A percentile compares a stretch with the other conserved stretches of the same genome.
Conservation (phyloP, 2,329 filamentous ascomycete genomes). For the Cladosporium sp. region DNA sequence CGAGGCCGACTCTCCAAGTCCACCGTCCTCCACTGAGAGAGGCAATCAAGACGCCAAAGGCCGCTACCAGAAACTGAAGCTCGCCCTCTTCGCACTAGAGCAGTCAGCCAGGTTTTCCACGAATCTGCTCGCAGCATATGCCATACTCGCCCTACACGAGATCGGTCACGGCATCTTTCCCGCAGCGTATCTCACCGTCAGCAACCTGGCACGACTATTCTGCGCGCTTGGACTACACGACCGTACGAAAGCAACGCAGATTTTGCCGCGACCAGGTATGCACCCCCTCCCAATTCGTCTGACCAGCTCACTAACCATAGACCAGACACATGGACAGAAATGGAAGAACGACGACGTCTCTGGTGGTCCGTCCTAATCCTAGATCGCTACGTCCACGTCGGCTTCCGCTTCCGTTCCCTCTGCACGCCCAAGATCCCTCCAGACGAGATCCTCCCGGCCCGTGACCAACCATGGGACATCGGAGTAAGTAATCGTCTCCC, state of each 20-base stretch:
- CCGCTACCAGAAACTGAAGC: constrained; percentile 22
- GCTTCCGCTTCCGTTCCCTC: constrained; percentile 26
- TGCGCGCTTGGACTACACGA: constrained; percentile 26
- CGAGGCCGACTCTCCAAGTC: neutral
- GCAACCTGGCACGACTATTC: constrained; percentile 20
- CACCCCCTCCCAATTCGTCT: neutral
- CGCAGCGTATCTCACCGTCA: constrained; percentile 25
- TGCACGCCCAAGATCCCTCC: constrained; percentile 21
- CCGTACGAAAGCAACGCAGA: constrained; percentile 27
- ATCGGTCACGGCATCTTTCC: constrained; percentile 27
- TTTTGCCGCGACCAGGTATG: constrained; percentile 5
- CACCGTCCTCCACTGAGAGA: neutral
- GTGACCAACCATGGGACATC: constrained; percentile 25
- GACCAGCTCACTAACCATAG: neutral
- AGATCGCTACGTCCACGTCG: constrained; percentile 26
- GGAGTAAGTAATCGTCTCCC: constrained; percentile 17
- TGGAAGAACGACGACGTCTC: constrained; percentile 27
- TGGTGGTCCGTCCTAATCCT: constrained; percentile 29
- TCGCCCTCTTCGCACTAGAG: constrained; percentile 24
- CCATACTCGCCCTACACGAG: constrained; percentile 27
- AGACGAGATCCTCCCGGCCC: constrained; percentile 26
- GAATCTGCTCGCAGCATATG: constrained; percentile 25
- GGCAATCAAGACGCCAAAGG: neutral
- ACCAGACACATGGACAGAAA: constrained; percentile 26
- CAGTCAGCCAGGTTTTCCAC: constrained; percentile 23